phyloP scores from a whole-genome alignment of 176 grass and related monocot genomes.

The Musa itinerans region DNA sequence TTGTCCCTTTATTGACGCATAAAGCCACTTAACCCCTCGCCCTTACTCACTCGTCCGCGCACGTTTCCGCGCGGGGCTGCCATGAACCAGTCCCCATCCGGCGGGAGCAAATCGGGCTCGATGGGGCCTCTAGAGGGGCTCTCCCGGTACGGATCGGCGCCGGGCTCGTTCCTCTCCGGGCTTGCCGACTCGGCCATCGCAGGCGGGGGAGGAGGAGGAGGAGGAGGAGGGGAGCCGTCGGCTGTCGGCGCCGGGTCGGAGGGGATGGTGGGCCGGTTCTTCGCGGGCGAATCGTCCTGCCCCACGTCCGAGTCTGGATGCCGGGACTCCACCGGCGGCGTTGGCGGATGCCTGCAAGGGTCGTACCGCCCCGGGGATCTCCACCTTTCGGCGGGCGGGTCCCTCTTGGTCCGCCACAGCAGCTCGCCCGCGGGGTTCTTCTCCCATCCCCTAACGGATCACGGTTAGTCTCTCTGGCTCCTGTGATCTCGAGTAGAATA shows the following conservation, averaged over 20 bases:
- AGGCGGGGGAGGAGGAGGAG: not conserved
- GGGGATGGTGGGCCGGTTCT: conserved; percentile 13
- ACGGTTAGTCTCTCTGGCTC: conserved; percentile 13
- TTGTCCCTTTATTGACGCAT: too few relatives aligned
- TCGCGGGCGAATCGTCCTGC: conserved; percentile 22
- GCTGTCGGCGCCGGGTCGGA: not conserved
- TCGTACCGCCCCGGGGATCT: not conserved
- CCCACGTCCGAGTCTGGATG: conserved; percentile 8
- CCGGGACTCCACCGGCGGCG: not conserved
- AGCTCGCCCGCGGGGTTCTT: conserved; percentile 28
- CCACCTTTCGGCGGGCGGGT: not conserved
- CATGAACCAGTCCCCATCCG: not conserved
- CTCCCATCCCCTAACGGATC: conserved; percentile 28
- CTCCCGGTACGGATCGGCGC: conserved; percentile 27
- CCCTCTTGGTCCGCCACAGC: conserved; percentile 20
- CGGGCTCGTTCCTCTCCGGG: conserved; percentile 27
- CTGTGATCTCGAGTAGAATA: not conserved
- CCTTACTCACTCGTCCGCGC: too few relatives aligned
- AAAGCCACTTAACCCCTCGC: too few relatives aligned
- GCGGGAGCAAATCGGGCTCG: not conserved
- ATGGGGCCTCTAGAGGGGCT: conserved; percentile 5
- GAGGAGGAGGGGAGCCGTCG: not conserved
- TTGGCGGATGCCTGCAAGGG: not conserved
- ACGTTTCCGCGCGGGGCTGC: not conserved
- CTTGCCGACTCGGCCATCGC: conserved; percentile 12